Conservation (phyloP, 495 filamentous ascomycete genomes). For the Penicillium diatomitis region DNA sequence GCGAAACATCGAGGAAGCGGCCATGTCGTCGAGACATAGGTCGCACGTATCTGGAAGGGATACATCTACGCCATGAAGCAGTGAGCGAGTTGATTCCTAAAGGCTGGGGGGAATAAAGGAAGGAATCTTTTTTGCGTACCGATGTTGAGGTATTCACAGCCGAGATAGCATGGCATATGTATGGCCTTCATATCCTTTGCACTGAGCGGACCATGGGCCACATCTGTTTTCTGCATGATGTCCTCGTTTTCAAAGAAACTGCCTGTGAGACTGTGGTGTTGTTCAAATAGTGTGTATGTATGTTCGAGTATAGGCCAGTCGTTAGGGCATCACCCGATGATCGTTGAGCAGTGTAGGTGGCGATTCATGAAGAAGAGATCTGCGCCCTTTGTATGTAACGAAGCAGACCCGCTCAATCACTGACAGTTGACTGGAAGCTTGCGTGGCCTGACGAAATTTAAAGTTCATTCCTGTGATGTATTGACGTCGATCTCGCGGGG, state of each 20-base stretch:
- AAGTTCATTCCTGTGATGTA: not conserved
- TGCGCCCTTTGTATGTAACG: not conserved
- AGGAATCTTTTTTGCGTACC: not conserved
- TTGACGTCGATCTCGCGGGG: not conserved
- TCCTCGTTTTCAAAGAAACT: not conserved
- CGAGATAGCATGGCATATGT: not conserved
- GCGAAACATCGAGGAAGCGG: not conserved
- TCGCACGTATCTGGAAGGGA: not conserved
- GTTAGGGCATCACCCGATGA: no score
- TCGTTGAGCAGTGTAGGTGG: no score
- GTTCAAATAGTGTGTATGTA: not conserved
- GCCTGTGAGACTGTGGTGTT: not conserved
- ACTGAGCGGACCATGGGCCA: not conserved
- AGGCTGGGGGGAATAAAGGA: not conserved
- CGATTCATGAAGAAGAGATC: not conserved
- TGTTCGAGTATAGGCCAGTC: no score
- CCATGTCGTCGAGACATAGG: not conserved
- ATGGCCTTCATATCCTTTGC: not conserved
- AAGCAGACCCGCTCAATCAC: not conserved
- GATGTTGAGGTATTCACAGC: not conserved
- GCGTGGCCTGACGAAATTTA: not conserved
- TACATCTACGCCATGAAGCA: not conserved
- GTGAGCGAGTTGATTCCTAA: not conserved
- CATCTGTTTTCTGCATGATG: not conserved
- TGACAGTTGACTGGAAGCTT: not conserved